Percentiles rank a stretch among this genome's conserved stretches.
These are phyloP conservation scores for Smithsoniella earleae DNA, from an alignment of 163 green algal genomes.

Conservation along the genomic window DNA sequence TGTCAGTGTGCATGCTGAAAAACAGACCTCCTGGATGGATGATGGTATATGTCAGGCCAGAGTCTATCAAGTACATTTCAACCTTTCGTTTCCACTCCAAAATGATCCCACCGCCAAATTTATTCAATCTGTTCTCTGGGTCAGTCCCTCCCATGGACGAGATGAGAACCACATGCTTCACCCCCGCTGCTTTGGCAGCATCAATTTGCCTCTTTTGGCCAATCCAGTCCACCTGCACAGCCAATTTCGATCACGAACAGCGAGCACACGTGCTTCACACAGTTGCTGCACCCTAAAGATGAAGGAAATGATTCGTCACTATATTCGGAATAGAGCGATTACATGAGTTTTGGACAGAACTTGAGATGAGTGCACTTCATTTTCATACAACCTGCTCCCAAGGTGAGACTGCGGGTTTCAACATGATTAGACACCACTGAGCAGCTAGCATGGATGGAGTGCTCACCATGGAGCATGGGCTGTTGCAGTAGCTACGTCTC, in stretches of 20 bases:
- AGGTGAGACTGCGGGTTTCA: too few relatives aligned
- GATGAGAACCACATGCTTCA: constrained; percentile 75
- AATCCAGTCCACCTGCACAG: constrained; percentile 83
- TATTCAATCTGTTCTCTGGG: constrained; percentile 67
- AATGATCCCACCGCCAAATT: constrained; percentile 68
- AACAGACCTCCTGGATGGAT: constrained; percentile 66
- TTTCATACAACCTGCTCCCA: too few relatives aligned
- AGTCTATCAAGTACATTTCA: constrained; percentile 74
- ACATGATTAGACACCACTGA: too few relatives aligned
- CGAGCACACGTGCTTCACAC: too few relatives aligned
- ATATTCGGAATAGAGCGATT: too few relatives aligned
- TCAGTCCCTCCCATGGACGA: constrained; percentile 70
- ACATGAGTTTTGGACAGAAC: too few relatives aligned
- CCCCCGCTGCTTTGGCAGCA: constrained; percentile 62
- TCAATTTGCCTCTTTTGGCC: constrained; percentile 86
- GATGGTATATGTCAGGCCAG: constrained; percentile 65
- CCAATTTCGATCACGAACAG: too few relatives aligned
- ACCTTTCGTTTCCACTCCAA: constrained; percentile 81
- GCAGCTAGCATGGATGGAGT: too few relatives aligned
- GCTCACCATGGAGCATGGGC: too few relatives aligned
- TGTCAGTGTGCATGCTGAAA: neutral
- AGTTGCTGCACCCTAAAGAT: too few relatives aligned
- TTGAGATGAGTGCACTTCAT: neutral
- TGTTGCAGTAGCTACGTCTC: too few relatives aligned
- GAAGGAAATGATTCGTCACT: too few relatives aligned